Evolutionary conservation across 2,329 filamentous ascomycete genomes (phyloP).

Genomic region (Aplosporella prunicola): DNA sequence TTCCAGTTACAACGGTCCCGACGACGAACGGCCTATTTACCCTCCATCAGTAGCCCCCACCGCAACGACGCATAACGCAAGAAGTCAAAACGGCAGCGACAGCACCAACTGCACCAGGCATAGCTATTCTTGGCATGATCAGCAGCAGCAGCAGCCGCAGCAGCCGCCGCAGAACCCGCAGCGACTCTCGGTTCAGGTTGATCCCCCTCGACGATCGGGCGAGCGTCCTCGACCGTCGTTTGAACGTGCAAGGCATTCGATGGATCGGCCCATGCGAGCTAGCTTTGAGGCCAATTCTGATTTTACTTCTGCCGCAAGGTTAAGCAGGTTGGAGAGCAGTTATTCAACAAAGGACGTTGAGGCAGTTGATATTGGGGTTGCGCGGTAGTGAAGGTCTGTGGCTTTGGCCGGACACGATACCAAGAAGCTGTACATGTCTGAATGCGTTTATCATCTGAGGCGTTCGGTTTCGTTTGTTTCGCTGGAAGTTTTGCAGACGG

Average conservation of each 20-base stretch:
- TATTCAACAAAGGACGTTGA: constrained; percentile 6
- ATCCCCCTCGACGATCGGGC: constrained; percentile 7
- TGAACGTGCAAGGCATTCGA: constrained; percentile 75
- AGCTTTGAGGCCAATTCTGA: constrained; percentile 84
- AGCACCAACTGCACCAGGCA: constrained; percentile 73
- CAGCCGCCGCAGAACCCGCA: constrained; percentile 20
- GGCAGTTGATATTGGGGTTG: constrained; percentile 2
- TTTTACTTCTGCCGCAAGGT: constrained; percentile 79
- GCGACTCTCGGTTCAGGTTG: constrained; percentile 26
- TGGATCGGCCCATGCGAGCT: constrained; percentile 73
- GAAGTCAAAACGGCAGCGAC: constrained; percentile 85
- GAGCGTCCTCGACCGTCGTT: constrained; percentile 63
- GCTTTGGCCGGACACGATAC: background rate
- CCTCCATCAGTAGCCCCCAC: constrained; percentile 78
- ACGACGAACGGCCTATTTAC: constrained; percentile 88
- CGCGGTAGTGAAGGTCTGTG: constrained; percentile 1
- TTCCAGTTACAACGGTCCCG: constrained; percentile 58
- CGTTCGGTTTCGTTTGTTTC: too few relatives aligned
- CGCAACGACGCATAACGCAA: constrained; percentile 57
- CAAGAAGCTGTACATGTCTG: constrained; percentile 5
- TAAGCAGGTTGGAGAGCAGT: constrained; percentile 72
- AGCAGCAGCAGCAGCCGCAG: background rate
- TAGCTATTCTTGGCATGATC: constrained; percentile 8
- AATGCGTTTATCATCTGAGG: too few relatives aligned
- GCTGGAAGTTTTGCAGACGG: too few relatives aligned